These are phyloP conservation scores for Rutstroemia sp. DNA, from an alignment of 2,329 filamentous ascomycete species.

Conservation along the genomic window DNA sequence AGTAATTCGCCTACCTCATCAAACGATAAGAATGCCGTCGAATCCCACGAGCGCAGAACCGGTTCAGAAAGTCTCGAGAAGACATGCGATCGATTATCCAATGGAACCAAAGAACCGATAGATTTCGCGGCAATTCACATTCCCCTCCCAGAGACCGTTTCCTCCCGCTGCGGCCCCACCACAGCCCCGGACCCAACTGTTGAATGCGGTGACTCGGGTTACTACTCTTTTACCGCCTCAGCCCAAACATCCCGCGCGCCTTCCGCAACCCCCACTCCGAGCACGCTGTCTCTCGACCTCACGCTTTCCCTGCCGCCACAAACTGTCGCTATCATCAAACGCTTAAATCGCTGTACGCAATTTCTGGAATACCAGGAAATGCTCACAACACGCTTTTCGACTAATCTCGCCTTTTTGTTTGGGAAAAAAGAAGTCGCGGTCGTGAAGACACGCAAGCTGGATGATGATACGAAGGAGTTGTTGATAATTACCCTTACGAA, in stretches of 20 bases:
- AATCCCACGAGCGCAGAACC: not conserved
- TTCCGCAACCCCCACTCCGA: not conserved
- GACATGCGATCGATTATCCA: not conserved
- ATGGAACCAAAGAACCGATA: not conserved
- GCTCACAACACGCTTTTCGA: conserved; percentile 3
- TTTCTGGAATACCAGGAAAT: conserved; percentile 6
- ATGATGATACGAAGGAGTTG: conserved; percentile 6
- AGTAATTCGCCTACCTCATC: not conserved
- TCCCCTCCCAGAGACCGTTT: not conserved
- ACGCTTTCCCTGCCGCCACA: no score
- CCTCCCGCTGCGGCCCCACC: not conserved
- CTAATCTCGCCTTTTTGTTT: conserved; percentile 5
- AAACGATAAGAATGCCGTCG: not conserved
- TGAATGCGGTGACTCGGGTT: conserved; percentile 4
- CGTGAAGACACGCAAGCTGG: conserved; percentile 2
- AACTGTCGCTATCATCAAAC: no score
- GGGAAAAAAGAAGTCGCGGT: conserved; percentile 7
- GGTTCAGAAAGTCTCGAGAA: not conserved
- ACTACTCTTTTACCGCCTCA: conserved; percentile 1
- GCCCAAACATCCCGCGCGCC: not conserved
- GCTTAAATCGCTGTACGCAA: not conserved
- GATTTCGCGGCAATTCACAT: conserved; percentile 7
- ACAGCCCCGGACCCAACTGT: not conserved
- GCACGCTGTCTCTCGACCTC: no score
- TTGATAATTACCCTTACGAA: conserved; percentile 6